Evolutionary conservation across 2,329 filamentous ascomycete genomes (phyloP), one percentile per base, ranked within the genome.

Genomic region (Aspergillus calidoustus): DNA sequence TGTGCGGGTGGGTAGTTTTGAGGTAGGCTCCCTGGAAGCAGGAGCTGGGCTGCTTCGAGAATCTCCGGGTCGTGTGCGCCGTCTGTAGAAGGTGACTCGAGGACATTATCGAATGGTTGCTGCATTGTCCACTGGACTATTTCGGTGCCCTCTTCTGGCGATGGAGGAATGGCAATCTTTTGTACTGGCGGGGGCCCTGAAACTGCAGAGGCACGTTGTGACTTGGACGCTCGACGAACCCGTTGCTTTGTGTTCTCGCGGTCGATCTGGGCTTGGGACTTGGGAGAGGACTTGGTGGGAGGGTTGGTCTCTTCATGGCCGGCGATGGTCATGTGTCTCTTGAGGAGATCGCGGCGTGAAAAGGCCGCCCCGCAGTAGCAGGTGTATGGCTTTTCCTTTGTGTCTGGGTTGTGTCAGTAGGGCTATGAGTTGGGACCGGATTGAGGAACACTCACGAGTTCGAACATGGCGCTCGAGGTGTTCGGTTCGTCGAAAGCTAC

Each of bases 31-130:
- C 69, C 69, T 2, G 73, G 73, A 34, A 76, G 68, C 47, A 76
- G 68, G 43, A 76, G 62, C 48, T 76, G 73, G 3, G 73, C 73
- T 19, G 73, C 73, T 59, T 76, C 71, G 4, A 75, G 87, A 64
- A 76, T 74, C 19, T 74, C 72, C 3, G 73, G 67, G 60, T 76
- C 73, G 60, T 74, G 73, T 38, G 65, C 61, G n/a, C 71, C 68
- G 22, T 62, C 69, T 8, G 30, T 48, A 30, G 19, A 7, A 17
- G 23, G 41, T 1, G 38, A 19, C 17, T 69, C 61, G 31, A 72
- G 61, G 28, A 74, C 66, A 19, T 59, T 60, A 15, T 70, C 69
- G 17, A 54, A 66, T 23, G 69, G 70, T 34, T 67, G 68, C 50
- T 70, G 47, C 11, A 66, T 68, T 44, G 72, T 38, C 73, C 73